Evolutionary conservation across 2,329 filamentous ascomycete genomes (phyloP), one percentile per base, ranked within the genome.

Genomic region (Fusarium goolgardi): DNA sequence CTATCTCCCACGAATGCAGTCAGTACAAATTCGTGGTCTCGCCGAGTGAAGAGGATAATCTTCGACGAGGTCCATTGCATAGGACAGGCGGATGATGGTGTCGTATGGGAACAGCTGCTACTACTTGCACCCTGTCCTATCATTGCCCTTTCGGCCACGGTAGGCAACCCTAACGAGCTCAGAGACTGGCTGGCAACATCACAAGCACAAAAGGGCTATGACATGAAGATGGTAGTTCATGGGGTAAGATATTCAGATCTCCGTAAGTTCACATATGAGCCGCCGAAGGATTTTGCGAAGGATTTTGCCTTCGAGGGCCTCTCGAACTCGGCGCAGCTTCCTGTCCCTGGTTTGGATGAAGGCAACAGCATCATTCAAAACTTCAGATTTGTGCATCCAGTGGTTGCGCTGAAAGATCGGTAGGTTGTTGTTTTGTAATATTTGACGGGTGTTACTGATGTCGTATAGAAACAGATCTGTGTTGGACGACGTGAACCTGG

Each of bases 11-110:
- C 82, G 0, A 91, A 93, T 69, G 89, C 90, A 5, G 85, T 84
- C 11, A 80, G 81, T 3, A 49, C 69, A 2, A 79, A 71, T 29
- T 77, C 82, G 1, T 95, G 91, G 91, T 85, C 90, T 0, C 82
- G 83, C 5, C 81, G 89, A 53, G 84, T 94, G 16, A 91, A 88
- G 71, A 85, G 90, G 49, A 93, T 94, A 73, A 93, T 94, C 51
- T 94, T 94, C 60, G 91, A 95, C 72, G 91, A 95, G 78, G 88
- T 94, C 3, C 91, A 95, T 75, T 93, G 87, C 34, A 94, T 95
- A 61, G 90, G 91, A 0, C 88, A 94, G 74, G 85, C 88, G 0
- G 89, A 93, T 10, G 91, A 94, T 68, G 91, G 91, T 53, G 80
- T 93, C 2, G 82, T 94, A 4, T 95, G 91, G 91, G 91, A 95